phyloP scores from a whole-genome alignment of 495 filamentous ascomycete species.

The Podospora sp. region DNA sequence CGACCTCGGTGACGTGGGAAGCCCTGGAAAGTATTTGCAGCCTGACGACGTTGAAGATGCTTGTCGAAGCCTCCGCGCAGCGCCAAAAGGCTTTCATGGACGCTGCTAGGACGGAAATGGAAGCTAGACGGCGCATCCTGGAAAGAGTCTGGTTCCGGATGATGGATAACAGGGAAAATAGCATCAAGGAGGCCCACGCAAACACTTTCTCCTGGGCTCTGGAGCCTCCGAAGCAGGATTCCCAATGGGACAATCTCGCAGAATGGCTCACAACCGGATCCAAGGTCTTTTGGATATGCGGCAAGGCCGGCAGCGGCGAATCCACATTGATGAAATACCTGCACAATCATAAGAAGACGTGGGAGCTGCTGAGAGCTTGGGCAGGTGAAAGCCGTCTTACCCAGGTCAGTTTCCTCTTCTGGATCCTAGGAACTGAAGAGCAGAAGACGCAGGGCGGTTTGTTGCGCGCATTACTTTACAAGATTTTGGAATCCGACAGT shows the following conservation, averaged over 20 bases:
- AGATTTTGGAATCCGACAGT: not conserved
- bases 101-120: not conserved
- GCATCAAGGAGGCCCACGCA: not conserved
- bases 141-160: not conserved
- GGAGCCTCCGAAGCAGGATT: not conserved
- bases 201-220: not conserved
- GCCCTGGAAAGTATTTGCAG: not conserved
- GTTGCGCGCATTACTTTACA: not conserved
- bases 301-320: constrained; percentile 16
- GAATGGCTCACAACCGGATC: constrained; percentile 10
- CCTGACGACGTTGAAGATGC: not conserved
- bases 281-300: constrained; percentile 15
- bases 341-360: not conserved
- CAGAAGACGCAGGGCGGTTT: not conserved
- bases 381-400: not conserved
- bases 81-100: not conserved
- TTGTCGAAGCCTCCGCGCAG: not conserved
- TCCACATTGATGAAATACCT: constrained; percentile 18
- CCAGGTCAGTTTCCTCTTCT: not conserved
- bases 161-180: not conserved
- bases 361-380: not conserved
- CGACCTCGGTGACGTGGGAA: not conserved
- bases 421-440: not conserved
- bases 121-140: no score
- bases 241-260: not conserved